Percentiles rank a stretch among this genome's conserved stretches.
phyloP scores from a whole-genome alignment of 495 filamentous ascomycete species.

The Eremomyces bilateralis region DNA sequence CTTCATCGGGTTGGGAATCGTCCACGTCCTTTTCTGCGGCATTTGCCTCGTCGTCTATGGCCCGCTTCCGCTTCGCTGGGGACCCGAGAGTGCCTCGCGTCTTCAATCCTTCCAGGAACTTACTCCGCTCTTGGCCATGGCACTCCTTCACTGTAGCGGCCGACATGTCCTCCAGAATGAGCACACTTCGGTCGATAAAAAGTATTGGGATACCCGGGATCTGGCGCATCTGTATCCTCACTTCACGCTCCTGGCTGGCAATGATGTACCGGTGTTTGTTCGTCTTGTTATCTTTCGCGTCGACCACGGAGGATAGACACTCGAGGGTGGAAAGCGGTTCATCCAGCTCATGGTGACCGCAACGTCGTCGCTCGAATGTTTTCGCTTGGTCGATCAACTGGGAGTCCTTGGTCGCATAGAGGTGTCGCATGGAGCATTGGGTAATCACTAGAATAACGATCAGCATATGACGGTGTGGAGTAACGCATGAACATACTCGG shows the following conservation, averaged over 20 bases:
- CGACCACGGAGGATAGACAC: constrained; percentile 60
- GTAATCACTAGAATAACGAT: constrained; percentile 19
- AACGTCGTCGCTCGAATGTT: constrained; percentile 61
- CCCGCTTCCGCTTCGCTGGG: constrained; percentile 28
- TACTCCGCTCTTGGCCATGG: constrained; percentile 46
- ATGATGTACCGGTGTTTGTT: constrained; percentile 89
- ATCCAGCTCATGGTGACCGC: constrained; percentile 66
- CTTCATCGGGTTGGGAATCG: constrained; percentile 6
- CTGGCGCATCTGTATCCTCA: constrained; percentile 28
- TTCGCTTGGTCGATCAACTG: constrained; percentile 46
- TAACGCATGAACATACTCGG: constrained; percentile 43
- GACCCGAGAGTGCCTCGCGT: constrained; percentile 25
- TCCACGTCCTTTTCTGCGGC: constrained; percentile 14
- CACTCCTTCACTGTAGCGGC: constrained; percentile 34
- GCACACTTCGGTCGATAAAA: constrained; percentile 65
- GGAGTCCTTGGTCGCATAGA: constrained; percentile 38
- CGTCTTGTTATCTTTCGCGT: constrained; percentile 40
- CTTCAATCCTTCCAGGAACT: constrained; percentile 55
- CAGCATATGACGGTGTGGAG: not conserved
- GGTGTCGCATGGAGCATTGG: constrained; percentile 37
- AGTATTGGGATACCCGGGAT: constrained; percentile 62
- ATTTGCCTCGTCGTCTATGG: constrained; percentile 15
- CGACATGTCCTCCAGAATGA: constrained; percentile 83
- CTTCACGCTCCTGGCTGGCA: constrained; percentile 44
- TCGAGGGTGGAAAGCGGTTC: constrained; percentile 52